Base-by-base conservation (phyloP, 257 asterid species). In the Paulownia fortunei region DNA sequence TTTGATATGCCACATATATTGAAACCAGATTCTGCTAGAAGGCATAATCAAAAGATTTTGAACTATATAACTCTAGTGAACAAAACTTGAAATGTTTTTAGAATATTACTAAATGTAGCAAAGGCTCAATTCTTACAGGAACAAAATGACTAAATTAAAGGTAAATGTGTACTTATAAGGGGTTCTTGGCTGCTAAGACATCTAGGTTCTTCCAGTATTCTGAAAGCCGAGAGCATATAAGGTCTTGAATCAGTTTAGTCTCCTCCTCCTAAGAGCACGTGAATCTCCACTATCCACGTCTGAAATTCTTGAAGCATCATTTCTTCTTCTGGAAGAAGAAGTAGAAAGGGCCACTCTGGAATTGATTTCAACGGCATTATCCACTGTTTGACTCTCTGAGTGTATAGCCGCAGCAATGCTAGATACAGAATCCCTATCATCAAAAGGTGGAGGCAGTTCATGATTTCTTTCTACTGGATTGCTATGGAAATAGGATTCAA, bases 221-320 rank as follows among this genome's bases (percentile, higher is more conserved):
- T 18, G 9, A 51, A 18, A 51, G 24, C 58, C 21, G 52, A 69
- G 36, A 68, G 44, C 23, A 59, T 39, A 42, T 24, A 5, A 56
- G 10, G 32, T 62, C 59, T 26, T 0, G 42, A 5, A 10, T 81
- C 86, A 90, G 77, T 83, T 67, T 12, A 90, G 47, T 66, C 96
- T 81, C 82, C 91, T 81, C 82, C 92, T 88, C 91, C 95, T 81
- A 51, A 86, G 88, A 16, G 88, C 86, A 19, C 86, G 91, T 6
- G 95, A 90, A 81, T 90, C 95, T 49, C 90, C 95, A 76, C 87
- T 90, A 68, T 90, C 92, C 70, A 86, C 85, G n/a, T 90, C 94
- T 3, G 92, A 87, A 76, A 85, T 55, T 80, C 94, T 84, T 10
- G 94, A 84, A 16, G 83, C 75, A 10, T 87, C 88, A 37, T 85